Percentiles rank a stretch among this genome's conserved stretches.
Conservation (phyloP, 345 rosid species). For the Combretum micranthum region DNA sequence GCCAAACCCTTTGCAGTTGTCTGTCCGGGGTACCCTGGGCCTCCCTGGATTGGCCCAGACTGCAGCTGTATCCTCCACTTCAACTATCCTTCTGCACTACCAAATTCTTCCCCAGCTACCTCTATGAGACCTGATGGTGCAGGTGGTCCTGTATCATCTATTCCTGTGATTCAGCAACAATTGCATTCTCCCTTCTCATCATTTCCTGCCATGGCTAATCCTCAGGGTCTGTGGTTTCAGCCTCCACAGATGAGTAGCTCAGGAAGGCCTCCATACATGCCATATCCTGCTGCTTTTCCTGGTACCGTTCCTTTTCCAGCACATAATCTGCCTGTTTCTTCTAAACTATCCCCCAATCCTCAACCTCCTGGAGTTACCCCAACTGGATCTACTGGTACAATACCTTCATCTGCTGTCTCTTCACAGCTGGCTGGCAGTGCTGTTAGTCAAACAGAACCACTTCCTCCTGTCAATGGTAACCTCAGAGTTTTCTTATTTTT, state of each 20-base stretch:
- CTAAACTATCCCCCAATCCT: conserved; percentile 44
- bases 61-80: conserved; percentile 16
- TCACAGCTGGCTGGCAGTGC: conserved; percentile 30
- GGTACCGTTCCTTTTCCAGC: conserved; percentile 47
- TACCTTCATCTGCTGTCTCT: conserved; percentile 28
- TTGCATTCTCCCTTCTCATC: conserved; percentile 53
- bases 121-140: conserved; percentile 36
- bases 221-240: conserved; percentile 74
- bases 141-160: conserved; percentile 29
- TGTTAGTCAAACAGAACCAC: conserved; percentile 35
- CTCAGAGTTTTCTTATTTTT: conserved; percentile 42
- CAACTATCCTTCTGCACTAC: conserved; percentile 25
- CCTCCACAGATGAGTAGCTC: conserved; percentile 60
- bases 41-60: conserved; percentile 37
- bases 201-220: conserved; percentile 47
- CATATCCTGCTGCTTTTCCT: conserved; percentile 56
- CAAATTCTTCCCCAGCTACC: conserved; percentile 37
- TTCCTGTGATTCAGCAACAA: conserved; percentile 49
- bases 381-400: conserved; percentile 32
- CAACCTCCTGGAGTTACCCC: conserved; percentile 57
- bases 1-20: conserved; percentile 27
- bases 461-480: conserved; percentile 77
- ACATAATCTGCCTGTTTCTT: conserved; percentile 32
- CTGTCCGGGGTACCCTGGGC: conserved; percentile 25
- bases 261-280: conserved; percentile 49